phyloP scores from a whole-genome alignment of 768 basidiomycete species.

The Termitomyces titanicus region DNA sequence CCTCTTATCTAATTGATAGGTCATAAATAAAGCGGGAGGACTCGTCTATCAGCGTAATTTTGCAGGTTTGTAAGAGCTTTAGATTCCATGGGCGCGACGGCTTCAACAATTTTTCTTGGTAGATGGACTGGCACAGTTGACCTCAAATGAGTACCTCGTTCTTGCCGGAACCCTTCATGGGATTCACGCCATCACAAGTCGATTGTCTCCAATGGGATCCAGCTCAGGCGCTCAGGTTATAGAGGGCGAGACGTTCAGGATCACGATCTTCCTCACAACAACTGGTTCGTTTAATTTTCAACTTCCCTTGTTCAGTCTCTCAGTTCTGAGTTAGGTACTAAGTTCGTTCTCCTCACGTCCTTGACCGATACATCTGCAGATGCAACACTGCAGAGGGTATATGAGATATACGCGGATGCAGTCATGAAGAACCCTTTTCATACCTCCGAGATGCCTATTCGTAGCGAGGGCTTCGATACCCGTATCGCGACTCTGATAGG shows the following conservation, averaged over 20 bases:
- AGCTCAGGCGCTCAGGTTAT: slow-evolving; percentile 94
- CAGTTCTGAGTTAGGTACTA: slow-evolving; percentile 61
- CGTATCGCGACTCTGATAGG: slow-evolving; percentile 63
- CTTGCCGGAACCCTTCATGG: slow-evolving; percentile 96
- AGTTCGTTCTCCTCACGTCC: slow-evolving; percentile 91
- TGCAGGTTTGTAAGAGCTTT: slow-evolving; percentile 53
- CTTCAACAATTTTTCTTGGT: slow-evolving; percentile 7
- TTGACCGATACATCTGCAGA: slow-evolving; percentile 69
- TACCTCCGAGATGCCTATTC: slow-evolving; percentile 98
- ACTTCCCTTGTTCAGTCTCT: not conserved
- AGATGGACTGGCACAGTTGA: slow-evolving; percentile 91
- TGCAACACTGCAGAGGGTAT: slow-evolving; percentile 74
- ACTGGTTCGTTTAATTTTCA: slow-evolving; percentile 58
- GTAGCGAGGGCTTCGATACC: slow-evolving; percentile 83
- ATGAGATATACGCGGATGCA: slow-evolving; percentile 90
- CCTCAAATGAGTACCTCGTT: slow-evolving; percentile 93
- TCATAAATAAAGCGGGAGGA: slow-evolving; percentile 98
- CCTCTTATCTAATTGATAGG: slow-evolving; percentile 34
- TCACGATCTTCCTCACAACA: slow-evolving; percentile 83
- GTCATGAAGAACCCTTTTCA: slow-evolving; percentile 99
- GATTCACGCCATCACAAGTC: slow-evolving; percentile 96
- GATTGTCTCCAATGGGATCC: slow-evolving; percentile 76
- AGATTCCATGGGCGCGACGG: not conserved
- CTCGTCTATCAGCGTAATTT: slow-evolving; percentile 93
- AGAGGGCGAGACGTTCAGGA: slow-evolving; percentile 93